A percentile compares a stretch with the other conserved stretches of the same genome.
phyloP scores from a whole-genome alignment of 176 grass and related monocot genomes.

The Musa acuminata region DNA sequence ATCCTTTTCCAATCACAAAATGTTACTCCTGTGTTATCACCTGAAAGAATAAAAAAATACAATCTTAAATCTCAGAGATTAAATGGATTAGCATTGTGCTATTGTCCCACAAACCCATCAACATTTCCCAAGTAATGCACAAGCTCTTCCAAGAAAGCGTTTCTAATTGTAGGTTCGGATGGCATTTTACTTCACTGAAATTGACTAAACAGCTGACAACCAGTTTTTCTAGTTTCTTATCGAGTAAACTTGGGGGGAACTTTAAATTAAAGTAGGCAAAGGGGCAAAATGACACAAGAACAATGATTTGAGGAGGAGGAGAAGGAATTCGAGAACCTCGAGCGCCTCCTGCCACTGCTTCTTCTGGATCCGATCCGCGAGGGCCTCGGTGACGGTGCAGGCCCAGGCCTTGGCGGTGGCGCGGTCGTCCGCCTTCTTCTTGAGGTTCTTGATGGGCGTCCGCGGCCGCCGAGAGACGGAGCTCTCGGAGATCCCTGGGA shows the following conservation, averaged over 20 bases:
- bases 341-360: slow-evolving; percentile 60
- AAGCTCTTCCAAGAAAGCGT: neutral
- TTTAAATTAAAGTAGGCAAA: neutral
- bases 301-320: neutral
- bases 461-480: neutral
- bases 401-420: slow-evolving; percentile 55
- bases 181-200: neutral
- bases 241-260: neutral
- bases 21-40: neutral
- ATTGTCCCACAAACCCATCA: neutral
- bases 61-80: neutral
- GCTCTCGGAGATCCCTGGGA: slow-evolving; percentile 24
- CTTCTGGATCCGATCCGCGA: slow-evolving; percentile 49
- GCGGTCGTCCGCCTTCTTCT: slow-evolving; percentile 55
- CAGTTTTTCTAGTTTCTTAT: no score
- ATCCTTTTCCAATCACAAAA: neutral
- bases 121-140: neutral
- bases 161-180: neutral
- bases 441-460: slow-evolving; percentile 59
- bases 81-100: neutral
- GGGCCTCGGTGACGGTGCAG: slow-evolving; percentile 80
- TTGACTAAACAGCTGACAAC: neutral
- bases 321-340: slow-evolving; percentile 20
- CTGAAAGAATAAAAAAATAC: neutral
- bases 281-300: neutral